Percentiles rank a stretch among this genome's conserved stretches.
Evolutionary conservation across 2,329 filamentous ascomycete species (phyloP).

Genomic region (Pseudodiploospora longispora): DNA sequence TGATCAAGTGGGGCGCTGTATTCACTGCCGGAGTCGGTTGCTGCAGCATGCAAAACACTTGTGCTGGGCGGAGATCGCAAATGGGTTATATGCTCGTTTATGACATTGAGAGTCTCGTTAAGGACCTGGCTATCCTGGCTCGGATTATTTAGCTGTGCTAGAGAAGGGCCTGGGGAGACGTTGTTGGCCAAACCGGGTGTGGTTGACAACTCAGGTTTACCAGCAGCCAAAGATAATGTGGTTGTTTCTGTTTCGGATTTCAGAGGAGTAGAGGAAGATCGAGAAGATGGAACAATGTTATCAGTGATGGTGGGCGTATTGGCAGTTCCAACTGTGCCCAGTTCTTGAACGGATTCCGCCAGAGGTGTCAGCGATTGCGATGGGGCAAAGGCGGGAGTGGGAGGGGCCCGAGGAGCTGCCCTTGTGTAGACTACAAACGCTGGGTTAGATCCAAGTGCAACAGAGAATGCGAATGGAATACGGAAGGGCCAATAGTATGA

Average conservation of each 20-base stretch:
- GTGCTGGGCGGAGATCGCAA: conserved; percentile 51
- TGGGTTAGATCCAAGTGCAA: conserved; percentile 5
- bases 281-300: conserved; percentile 25
- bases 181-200: conserved; percentile 19
- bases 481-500: neutral
- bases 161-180: conserved; percentile 18
- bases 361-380: conserved; percentile 23
- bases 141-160: conserved; percentile 31
- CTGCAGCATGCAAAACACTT: conserved; percentile 41
- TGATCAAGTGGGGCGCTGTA: conserved; percentile 74
- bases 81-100: conserved; percentile 93
- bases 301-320: conserved; percentile 11
- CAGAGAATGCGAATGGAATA: neutral
- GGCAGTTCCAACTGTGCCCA: conserved; percentile 12
- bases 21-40: conserved; percentile 78
- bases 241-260: conserved; percentile 13
- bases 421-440: conserved; percentile 50
- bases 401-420: conserved; percentile 46
- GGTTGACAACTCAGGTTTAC: conserved; percentile 25
- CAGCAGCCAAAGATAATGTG: conserved; percentile 38
- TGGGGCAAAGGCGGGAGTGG: conserved; percentile 25
- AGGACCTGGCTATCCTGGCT: conserved; percentile 64
- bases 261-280: conserved; percentile 18
- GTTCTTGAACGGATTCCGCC: conserved; percentile 21
- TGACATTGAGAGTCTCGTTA: conserved; percentile 90